Conservation (phyloP, 2,329 filamentous ascomycete species). For the Cercospora brassicicola region DNA sequence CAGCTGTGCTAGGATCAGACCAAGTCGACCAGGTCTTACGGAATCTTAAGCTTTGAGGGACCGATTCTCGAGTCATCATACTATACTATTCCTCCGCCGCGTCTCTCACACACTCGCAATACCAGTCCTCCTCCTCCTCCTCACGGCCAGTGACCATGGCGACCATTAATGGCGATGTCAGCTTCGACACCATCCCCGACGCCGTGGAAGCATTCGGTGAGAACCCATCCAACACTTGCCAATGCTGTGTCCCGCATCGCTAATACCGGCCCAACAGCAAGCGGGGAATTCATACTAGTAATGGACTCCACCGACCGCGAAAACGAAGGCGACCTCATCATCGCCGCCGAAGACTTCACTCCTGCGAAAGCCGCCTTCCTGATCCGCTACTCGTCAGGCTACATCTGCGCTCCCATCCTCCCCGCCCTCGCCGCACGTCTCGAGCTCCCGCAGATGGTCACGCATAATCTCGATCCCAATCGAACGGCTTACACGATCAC, state of each 20-base stretch:
- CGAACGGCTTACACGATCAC: constrained; percentile 91
- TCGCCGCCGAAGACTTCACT: constrained; percentile 81
- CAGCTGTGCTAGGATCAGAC: background rate
- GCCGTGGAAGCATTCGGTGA: constrained; percentile 48
- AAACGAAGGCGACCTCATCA: constrained; percentile 97
- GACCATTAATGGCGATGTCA: constrained; percentile 34
- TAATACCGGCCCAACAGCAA: constrained; percentile 22
- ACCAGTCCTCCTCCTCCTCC: background rate
- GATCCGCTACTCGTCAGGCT: constrained; percentile 83
- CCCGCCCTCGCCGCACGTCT: constrained; percentile 68
- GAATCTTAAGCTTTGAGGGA: constrained; percentile 14
- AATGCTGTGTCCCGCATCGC: background rate
- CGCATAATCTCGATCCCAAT: constrained; percentile 73
- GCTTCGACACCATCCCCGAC: constrained; percentile 50
- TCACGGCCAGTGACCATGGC: constrained; percentile 25
- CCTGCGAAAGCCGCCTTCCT: constrained; percentile 93
- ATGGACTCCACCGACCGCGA: constrained; percentile 90
- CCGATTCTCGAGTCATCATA: background rate
- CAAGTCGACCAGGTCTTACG: constrained; percentile 11
- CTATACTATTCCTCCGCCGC: background rate
- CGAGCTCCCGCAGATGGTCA: constrained; percentile 85
- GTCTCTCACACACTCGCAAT: background rate
- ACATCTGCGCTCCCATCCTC: constrained; percentile 84
- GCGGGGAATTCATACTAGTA: constrained; percentile 89
- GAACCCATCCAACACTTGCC: background rate